Percentiles rank a stretch among this genome's conserved stretches.
Evolutionary conservation across 2,329 filamentous ascomycete genomes (phyloP).

Genomic region (Colletotrichum theobromicola): DNA sequence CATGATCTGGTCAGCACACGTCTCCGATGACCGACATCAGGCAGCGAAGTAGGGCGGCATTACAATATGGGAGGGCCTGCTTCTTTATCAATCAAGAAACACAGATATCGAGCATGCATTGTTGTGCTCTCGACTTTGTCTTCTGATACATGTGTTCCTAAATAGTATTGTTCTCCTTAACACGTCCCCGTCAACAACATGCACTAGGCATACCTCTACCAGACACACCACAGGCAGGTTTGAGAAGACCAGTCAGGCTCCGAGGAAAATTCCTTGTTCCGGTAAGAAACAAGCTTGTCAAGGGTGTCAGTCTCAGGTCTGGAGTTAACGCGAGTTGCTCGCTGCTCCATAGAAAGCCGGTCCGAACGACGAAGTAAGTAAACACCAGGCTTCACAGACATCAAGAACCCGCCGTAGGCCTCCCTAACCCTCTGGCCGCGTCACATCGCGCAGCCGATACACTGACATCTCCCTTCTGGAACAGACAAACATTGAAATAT

Average conservation of each 20-base stretch:
- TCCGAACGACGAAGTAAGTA: background rate
- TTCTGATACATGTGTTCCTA: background rate
- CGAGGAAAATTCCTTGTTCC: background rate
- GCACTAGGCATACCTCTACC: fast-evolving
- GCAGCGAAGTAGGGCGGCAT: background rate
- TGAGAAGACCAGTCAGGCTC: background rate
- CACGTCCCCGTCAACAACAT: background rate
- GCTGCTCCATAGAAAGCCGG: background rate
- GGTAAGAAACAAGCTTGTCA: background rate
- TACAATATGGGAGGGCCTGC: background rate
- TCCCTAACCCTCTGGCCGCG: background rate
- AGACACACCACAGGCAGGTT: fast-evolving
- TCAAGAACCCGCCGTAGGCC: too few relatives aligned
- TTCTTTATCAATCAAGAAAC: background rate
- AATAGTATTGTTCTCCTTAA: fast-evolving
- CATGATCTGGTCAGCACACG: background rate
- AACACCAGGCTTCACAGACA: background rate
- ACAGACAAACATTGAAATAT: background rate
- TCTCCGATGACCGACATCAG: background rate
- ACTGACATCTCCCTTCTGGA: background rate
- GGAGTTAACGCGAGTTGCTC: background rate
- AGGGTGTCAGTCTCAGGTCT: background rate
- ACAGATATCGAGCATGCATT: too few relatives aligned
- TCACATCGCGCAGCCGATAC: background rate
- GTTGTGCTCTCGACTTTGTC: background rate